Evolutionary conservation across 192 early-diverging fungal genomes (phyloP).

Genomic region (Umbelopsis isabellina): DNA sequence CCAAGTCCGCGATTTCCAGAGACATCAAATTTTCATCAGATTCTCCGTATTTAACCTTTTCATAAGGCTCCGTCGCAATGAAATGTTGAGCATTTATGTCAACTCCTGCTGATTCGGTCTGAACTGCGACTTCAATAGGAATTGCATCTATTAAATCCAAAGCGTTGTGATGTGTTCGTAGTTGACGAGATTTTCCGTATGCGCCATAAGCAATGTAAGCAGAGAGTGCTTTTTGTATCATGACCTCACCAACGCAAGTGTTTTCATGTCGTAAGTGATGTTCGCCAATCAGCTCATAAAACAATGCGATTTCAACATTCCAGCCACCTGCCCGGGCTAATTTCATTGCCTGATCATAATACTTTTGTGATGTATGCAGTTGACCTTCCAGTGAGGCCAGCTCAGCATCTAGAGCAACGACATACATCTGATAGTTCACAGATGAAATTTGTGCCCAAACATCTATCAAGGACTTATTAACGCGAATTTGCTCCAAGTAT

Average conservation of each 20-base stretch:
- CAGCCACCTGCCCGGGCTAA: constrained; percentile 30
- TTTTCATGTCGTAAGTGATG: constrained; percentile 30
- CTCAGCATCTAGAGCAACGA: constrained; percentile 33
- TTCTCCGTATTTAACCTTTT: background rate
- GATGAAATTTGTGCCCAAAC: background rate
- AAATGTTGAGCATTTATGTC: constrained; percentile 11
- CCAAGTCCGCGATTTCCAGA: constrained; percentile 41
- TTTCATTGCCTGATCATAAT: constrained; percentile 30
- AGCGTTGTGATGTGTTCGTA: background rate
- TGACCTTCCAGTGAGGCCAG: constrained; percentile 24
- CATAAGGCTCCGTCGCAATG: background rate
- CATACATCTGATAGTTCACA: constrained; percentile 24
- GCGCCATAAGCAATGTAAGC: constrained; percentile 26
- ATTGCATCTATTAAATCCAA: background rate
- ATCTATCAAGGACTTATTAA: too few relatives aligned
- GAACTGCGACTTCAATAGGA: constrained; percentile 8
- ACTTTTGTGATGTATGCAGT: background rate
- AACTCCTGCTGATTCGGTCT: constrained; percentile 25
- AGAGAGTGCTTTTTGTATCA: constrained; percentile 30
- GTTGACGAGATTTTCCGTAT: constrained; percentile 35
- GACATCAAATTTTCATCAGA: constrained; percentile 34
- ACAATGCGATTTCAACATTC: constrained; percentile 22
- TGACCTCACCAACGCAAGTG: constrained; percentile 4
- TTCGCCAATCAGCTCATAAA: constrained; percentile 38
- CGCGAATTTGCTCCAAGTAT: too few relatives aligned